Evolutionary conservation across 129 eudicot genomes (phyloP).

Genomic region (Saposhnikovia divaricata): DNA sequence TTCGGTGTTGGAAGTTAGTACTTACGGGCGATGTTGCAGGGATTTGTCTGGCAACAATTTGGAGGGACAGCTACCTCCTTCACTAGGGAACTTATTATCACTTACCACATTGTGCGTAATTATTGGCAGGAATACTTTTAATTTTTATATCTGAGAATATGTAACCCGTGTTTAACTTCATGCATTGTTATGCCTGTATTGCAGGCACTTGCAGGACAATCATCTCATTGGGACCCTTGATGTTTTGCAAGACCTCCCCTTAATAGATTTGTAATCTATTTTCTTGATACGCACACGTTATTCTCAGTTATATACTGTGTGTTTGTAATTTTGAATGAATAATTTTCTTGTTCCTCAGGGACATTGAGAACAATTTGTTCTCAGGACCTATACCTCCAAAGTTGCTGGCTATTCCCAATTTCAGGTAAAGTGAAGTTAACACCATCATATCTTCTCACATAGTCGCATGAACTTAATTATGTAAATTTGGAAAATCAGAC

Average conservation of each 20-base stretch:
- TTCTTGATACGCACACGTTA: conserved; percentile 1
- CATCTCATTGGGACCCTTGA: conserved; percentile 59
- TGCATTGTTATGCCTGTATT: neutral
- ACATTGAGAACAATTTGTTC: conserved; percentile 76
- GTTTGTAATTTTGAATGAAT: conserved; percentile 2
- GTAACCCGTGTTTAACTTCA: neutral
- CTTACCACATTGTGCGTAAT: conserved; percentile 64
- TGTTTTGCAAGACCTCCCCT: conserved; percentile 77
- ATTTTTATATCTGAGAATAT: neutral
- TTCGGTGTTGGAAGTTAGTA: neutral
- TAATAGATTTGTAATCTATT: conserved; percentile 49
- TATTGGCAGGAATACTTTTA: neutral
- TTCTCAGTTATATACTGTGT: neutral
- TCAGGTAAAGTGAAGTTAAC: conserved; percentile 45
- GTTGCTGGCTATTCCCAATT: conserved; percentile 58
- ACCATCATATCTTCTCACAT: neutral
- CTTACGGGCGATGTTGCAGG: conserved; percentile 38
- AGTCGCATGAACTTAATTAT: neutral
- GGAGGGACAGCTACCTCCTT: conserved; percentile 72
- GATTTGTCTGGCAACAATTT: conserved; percentile 74
- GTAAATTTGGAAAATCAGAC: neutral
- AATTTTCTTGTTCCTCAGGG: conserved; percentile 42
- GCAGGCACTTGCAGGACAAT: conserved; percentile 85
- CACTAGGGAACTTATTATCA: conserved; percentile 62
- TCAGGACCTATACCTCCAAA: conserved; percentile 86